These are phyloP conservation scores for Bipolaris cookei DNA, from an alignment of 2,329 filamentous ascomycete genomes.

Conservation along the genomic window DNA sequence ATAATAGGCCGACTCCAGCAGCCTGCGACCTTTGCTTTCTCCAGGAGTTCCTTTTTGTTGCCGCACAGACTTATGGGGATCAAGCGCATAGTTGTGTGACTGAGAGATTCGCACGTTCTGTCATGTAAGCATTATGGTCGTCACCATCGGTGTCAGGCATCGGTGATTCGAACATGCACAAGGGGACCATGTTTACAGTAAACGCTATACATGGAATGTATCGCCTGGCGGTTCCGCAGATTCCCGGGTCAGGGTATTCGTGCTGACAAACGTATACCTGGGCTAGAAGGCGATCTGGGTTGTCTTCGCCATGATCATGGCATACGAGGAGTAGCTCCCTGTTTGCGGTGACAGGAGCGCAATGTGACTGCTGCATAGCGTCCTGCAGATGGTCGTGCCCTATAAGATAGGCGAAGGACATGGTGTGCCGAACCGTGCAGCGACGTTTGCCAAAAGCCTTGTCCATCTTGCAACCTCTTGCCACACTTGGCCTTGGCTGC, in stretches of 20 bases:
- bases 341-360: not conserved
- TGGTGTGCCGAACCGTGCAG: conserved; percentile 4
- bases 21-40: not conserved
- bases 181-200: too few species aligned
- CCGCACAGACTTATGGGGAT: not conserved
- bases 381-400: not conserved
- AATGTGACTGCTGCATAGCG: not conserved
- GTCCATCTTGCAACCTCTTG: conserved; percentile 8
- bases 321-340: not conserved
- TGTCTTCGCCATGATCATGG: not conserved
- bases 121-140: too few species aligned
- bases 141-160: too few species aligned
- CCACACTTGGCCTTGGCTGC: not conserved
- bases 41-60: not conserved
- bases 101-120: too few species aligned
- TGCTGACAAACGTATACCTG: not conserved
- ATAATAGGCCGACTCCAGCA: not conserved
- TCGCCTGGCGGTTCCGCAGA: not conserved
- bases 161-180: too few species aligned
- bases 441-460: conserved; percentile 4
- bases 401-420: not conserved
- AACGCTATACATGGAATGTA: not conserved
- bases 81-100: too few species aligned
- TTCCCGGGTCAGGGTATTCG: not conserved
- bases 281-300: not conserved